phyloP scores from a whole-genome alignment of 768 basidiomycete species.

The Suillus lakei region DNA sequence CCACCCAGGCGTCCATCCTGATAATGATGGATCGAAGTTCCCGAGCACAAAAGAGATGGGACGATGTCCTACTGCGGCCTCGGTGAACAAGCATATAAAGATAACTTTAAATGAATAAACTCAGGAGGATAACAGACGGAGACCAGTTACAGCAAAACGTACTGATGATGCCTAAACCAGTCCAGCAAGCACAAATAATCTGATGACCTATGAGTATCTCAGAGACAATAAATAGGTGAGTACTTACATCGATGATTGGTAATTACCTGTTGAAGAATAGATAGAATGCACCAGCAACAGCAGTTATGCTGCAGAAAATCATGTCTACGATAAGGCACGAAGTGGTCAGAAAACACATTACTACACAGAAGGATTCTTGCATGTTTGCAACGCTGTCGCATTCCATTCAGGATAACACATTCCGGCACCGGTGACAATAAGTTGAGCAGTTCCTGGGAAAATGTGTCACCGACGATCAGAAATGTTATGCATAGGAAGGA shows the following conservation, averaged over 20 bases:
- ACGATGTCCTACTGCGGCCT: slow-evolving; percentile 58
- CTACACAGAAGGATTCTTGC: slow-evolving; percentile 32
- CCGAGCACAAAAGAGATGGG: slow-evolving; percentile 60
- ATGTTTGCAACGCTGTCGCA: slow-evolving; percentile 63
- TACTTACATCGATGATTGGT: slow-evolving; percentile 51
- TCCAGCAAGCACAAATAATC: slow-evolving; percentile 67
- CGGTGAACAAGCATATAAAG: slow-evolving; percentile 57
- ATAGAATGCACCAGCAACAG: slow-evolving; percentile 53
- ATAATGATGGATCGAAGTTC: slow-evolving; percentile 62
- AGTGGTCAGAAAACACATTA: slow-evolving; percentile 7
- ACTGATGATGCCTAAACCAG: slow-evolving; percentile 60
- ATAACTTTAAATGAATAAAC: slow-evolving; percentile 48
- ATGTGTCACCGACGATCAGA: neutral
- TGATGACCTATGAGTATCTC: slow-evolving; percentile 29
- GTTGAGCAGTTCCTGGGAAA: slow-evolving; percentile 56
- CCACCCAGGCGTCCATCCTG: slow-evolving; percentile 73
- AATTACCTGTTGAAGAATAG: slow-evolving; percentile 59
- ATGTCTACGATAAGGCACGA: slow-evolving; percentile 40
- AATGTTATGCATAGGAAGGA: neutral
- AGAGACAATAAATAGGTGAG: neutral
- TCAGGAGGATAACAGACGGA: neutral
- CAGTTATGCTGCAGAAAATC: slow-evolving; percentile 58
- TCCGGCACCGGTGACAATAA: slow-evolving; percentile 60
- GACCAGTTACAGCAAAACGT: slow-evolving; percentile 9
- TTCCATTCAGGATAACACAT: slow-evolving; percentile 65